Base-by-base conservation (phyloP, 2,329 filamentous ascomycete genomes). In the Talaromyces islandicus region DNA sequence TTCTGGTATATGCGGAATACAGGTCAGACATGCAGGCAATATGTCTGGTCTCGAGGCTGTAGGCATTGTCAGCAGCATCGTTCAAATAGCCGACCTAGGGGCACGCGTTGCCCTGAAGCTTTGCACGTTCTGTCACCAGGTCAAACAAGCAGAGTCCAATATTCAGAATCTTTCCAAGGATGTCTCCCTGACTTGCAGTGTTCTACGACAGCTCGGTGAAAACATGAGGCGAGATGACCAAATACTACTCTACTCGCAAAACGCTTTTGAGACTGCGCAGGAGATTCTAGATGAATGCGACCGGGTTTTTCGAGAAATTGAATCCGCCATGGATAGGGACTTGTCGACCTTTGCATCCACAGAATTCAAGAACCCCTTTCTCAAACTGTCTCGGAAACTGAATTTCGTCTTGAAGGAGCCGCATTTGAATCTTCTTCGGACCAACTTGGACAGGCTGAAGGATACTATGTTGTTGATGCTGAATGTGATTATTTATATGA, bases 11-110 rank as follows among this genome's bases (percentile, higher is more conserved):
- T 32, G 30, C 30, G 7, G 7, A 32, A 11, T 32, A 32, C 30
- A 32, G 10, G 10, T 32, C 30, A 32, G 30, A 32, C 10, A 32
- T 32, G 10, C 30, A 32, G 21, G 5, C 48, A 51, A 51, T 58
- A 67, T 66, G 64, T 65, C 65, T 19, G 62, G 65, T n/a, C 51
- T 67, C 32, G 67, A 69, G 32, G 61, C 63, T 21, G 12, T 69
- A 17, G 71, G 69, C 10, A 48, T 73, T 7, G 66, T 65, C 17
- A 69, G 68, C 27, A 68, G 65, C 21, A 70, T 71, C 25, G 30
- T 71, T 27, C 70, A 73, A 51, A 64, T 73, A 35, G 71, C 72
- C 7, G 71, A 73, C n/a, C 43, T 71, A 1, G 70, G 69, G 5
- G 62, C 63, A 12, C 65, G 65, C n/a, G 61, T 74, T 4, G 69